phyloP scores from a whole-genome alignment of 495 filamentous ascomycete genomes.

The Letharia lupina region DNA sequence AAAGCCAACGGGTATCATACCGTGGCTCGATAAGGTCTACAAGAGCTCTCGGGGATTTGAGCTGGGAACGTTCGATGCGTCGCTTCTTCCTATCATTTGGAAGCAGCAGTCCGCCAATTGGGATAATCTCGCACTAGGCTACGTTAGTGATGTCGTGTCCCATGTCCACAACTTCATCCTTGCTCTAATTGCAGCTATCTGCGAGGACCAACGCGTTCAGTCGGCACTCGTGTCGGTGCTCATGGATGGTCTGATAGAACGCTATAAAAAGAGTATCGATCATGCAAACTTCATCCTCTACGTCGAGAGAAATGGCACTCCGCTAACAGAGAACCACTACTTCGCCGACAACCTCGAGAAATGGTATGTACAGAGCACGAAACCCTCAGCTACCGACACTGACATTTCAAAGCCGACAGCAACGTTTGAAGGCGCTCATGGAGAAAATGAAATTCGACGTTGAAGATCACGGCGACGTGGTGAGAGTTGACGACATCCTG shows the following conservation, averaged over 20 bases:
- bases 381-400: neutral
- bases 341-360: constrained; percentile 43
- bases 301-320: constrained; percentile 39
- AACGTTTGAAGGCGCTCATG: constrained; percentile 25
- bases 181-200: constrained; percentile 30
- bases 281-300: constrained; percentile 40
- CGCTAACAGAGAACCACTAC: constrained; percentile 45
- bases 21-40: constrained; percentile 31
- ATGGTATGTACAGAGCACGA: constrained; percentile 20
- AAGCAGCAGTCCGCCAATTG: constrained; percentile 50
- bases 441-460: neutral
- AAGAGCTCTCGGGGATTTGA: constrained; percentile 32
- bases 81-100: constrained; percentile 39
- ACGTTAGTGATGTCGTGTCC: constrained; percentile 41
- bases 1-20: constrained; percentile 22
- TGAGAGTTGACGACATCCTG: constrained; percentile 23
- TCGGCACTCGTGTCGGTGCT: constrained; percentile 35
- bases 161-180: constrained; percentile 42
- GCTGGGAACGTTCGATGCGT: constrained; percentile 34
- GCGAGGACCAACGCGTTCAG: constrained; percentile 33
- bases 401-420: constrained; percentile 16
- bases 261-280: constrained; percentile 36
- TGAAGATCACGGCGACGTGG: constrained; percentile 10
- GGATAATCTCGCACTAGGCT: constrained; percentile 37
- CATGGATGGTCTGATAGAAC: constrained; percentile 34